Evolutionary conservation across 2,329 filamentous ascomycete species (phyloP).

Genomic region (Colletotrichum siamense): DNA sequence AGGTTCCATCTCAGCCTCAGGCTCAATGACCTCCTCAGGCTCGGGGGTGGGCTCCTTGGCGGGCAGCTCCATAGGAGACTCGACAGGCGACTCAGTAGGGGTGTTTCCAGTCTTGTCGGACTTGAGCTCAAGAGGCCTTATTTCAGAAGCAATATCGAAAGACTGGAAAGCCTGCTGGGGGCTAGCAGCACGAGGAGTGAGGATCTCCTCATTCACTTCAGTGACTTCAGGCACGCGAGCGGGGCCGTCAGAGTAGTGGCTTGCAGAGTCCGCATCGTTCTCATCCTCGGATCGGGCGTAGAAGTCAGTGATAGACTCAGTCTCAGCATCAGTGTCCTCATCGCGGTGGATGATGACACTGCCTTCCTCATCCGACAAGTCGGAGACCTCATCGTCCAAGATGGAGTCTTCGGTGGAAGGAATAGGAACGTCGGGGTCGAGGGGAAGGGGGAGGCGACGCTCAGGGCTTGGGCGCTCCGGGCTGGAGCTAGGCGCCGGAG

Average conservation of each 20-base stretch:
- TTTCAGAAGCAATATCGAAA: slow-evolving; percentile 12
- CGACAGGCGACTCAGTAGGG: slow-evolving; percentile 25
- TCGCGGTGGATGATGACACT: slow-evolving; percentile 74
- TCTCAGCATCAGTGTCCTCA: slow-evolving; percentile 66
- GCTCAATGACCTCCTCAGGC: not conserved
- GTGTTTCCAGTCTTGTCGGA: slow-evolving; percentile 22
- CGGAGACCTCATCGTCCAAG: slow-evolving; percentile 44
- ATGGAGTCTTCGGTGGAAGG: slow-evolving; percentile 81
- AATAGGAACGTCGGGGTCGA: slow-evolving; percentile 90
- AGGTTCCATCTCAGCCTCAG: not conserved
- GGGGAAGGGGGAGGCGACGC: slow-evolving; percentile 56
- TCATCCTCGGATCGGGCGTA: slow-evolving; percentile 61
- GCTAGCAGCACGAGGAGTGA: slow-evolving; percentile 55
- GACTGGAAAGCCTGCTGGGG: slow-evolving; percentile 34
- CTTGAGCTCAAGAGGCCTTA: slow-evolving; percentile 19
- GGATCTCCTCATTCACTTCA: slow-evolving; percentile 47
- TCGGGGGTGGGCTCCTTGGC: slow-evolving; percentile 1
- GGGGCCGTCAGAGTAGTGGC: slow-evolving; percentile 58
- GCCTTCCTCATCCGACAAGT: slow-evolving; percentile 51
- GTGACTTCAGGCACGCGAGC: slow-evolving; percentile 16
- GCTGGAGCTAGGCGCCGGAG: slow-evolving; percentile 63
- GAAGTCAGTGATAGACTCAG: slow-evolving; percentile 72
- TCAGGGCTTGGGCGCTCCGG: slow-evolving; percentile 52
- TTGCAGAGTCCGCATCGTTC: slow-evolving; percentile 56
- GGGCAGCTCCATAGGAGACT: not conserved